Evolutionary conservation across 768 basidiomycete genomes (phyloP), one percentile per base, ranked within the genome.

Genomic region (Boletus rubroflammeus): DNA sequence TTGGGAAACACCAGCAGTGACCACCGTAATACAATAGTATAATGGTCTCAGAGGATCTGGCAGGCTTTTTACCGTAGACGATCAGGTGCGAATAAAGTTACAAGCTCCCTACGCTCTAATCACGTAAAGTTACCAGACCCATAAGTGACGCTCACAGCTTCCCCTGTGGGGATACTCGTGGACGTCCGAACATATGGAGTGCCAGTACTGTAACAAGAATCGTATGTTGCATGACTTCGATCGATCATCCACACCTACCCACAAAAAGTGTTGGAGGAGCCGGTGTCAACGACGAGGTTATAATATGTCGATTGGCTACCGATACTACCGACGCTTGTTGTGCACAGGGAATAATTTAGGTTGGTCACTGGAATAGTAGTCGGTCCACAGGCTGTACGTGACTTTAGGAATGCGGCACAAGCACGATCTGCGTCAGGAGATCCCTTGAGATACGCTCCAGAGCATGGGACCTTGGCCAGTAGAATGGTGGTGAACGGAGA

Each of bases 201-300:
- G 10, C 56, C 62, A n/a, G 63, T 62, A 13, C 71, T 67, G 36
- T 6, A 43, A 44, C 14, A 32, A 46, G 7, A 19, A 35, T 50
- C 7, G 9, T 38, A 31, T 14, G 29, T 23, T 21, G 8, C 3
- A 26, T 3, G 29, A 26, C 14, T 26, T 64, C 29, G 17, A 55
- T 35, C 8, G 10, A 25, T 13, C 17, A 11, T 43, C 14, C 44
- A 39, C 2, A 50, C 56, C 25, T 17, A 53, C 48, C 55, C 58
- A 47, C 70, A 61, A 47, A 70, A 71, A 0, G 66, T 72, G 48
- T 69, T 71, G 15, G 71, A 66, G 25, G 63, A 64, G 6, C 71
- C 68, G 3, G 72, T 72, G 50, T 72, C 72, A 14, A 71, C 52
- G 6, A 71, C 35, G 9, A 71, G 61, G 42, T 64, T 59, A 51